Evolutionary conservation across 208 protist species (phyloP).

Genomic region (Acanthamoeba healyi): DNA sequence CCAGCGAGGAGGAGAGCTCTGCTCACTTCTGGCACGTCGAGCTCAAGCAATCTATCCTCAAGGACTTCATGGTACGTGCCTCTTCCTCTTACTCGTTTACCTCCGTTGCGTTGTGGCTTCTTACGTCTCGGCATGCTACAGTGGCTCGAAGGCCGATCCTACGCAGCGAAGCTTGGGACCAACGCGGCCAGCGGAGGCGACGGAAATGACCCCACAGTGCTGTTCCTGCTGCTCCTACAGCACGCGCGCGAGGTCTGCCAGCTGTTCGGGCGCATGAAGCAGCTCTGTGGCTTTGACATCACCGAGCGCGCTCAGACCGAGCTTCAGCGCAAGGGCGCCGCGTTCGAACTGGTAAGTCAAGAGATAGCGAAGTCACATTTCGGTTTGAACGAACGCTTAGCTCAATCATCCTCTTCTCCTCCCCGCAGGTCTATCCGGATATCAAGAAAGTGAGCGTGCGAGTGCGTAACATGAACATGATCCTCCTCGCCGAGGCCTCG

Average conservation of each 20-base stretch:
- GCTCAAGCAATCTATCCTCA: slow-evolving; percentile 48
- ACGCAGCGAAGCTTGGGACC: not conserved
- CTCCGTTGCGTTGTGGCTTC: too few relatives aligned
- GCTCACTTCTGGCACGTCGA: slow-evolving; percentile 57
- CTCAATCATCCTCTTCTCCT: not conserved
- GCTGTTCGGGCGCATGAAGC: slow-evolving; percentile 53
- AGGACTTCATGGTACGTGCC: slow-evolving; percentile 21
- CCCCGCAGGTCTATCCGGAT: slow-evolving; percentile 15
- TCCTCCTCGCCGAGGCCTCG: slow-evolving; percentile 54
- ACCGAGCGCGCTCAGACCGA: slow-evolving; percentile 55
- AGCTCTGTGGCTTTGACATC: slow-evolving; percentile 57
- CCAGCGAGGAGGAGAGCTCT: not conserved
- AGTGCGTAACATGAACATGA: slow-evolving; percentile 68
- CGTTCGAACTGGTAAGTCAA: slow-evolving; percentile 42
- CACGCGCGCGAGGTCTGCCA: slow-evolving; percentile 53
- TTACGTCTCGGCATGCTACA: too few relatives aligned
- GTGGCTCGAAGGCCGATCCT: slow-evolving; percentile 48
- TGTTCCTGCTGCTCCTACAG: slow-evolving; percentile 59
- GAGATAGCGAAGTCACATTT: too few relatives aligned
- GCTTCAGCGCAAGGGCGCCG: slow-evolving; percentile 38
- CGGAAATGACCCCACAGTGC: slow-evolving; percentile 1
- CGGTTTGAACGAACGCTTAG: too few relatives aligned
- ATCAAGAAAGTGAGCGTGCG: slow-evolving; percentile 61
- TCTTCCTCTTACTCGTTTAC: not conserved
- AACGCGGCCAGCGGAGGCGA: not conserved